These are phyloP conservation scores for Poronia punctata DNA, from an alignment of 495 filamentous ascomycete species.

Conservation along the genomic window DNA sequence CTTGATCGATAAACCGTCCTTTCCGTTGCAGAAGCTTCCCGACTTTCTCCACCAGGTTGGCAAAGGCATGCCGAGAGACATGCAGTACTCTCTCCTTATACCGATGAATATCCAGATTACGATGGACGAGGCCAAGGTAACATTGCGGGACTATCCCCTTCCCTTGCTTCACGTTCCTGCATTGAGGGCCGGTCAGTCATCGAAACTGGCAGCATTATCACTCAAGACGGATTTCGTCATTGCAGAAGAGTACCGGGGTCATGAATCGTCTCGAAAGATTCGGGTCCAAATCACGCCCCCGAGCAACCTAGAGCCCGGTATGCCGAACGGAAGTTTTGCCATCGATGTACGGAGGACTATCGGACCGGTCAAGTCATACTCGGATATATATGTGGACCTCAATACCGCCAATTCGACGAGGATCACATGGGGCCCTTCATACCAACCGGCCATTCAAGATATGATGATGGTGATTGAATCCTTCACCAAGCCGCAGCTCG, in stretches of 20 bases:
- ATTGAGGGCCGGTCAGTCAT: constrained; percentile 69
- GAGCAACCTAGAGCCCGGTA: constrained; percentile 28
- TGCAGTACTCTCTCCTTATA: constrained; percentile 79
- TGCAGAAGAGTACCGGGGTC: constrained; percentile 81
- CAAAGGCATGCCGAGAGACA: constrained; percentile 90
- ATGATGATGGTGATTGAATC: constrained; percentile 99
- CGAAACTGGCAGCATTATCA: constrained; percentile 71
- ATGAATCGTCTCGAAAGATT: constrained; percentile 70
- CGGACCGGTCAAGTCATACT: constrained; percentile 93
- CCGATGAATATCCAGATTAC: constrained; percentile 84
- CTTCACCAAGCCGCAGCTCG: constrained; percentile 90
- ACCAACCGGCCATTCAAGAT: constrained; percentile 97
- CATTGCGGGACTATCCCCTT: constrained; percentile 85
- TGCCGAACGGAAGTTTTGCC: constrained; percentile 56
- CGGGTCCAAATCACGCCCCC: constrained; percentile 81
- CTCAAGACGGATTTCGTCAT: constrained; percentile 92
- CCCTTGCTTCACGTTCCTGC: constrained; percentile 87
- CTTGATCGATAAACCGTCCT: constrained; percentile 86
- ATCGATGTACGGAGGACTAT: constrained; percentile 89
- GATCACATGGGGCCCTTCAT: constrained; percentile 94
- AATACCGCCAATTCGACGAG: constrained; percentile 85
- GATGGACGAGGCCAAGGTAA: constrained; percentile 84
- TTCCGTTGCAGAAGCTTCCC: constrained; percentile 71
- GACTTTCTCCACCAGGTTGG: constrained; percentile 80
- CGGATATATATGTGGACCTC: constrained; percentile 82